Evolutionary conservation across 345 rosid genomes (phyloP).

Genomic region (Brassica rapa): DNA sequence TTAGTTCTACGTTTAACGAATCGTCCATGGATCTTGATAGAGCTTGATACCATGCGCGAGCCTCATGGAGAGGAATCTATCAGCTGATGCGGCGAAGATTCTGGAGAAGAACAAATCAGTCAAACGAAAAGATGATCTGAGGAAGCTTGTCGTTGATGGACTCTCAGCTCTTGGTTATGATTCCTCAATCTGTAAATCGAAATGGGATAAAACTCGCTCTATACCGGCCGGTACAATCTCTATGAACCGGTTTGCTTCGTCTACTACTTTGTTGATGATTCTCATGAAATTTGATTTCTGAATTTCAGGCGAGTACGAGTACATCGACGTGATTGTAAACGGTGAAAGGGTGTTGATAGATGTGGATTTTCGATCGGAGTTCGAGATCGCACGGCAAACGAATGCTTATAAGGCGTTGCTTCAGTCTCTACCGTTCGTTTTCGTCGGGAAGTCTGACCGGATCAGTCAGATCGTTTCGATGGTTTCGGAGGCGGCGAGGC

Average conservation of each 20-base stretch:
- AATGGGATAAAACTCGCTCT: constrained; percentile 73
- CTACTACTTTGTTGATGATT: not conserved
- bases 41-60: constrained; percentile 67
- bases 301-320: constrained; percentile 81
- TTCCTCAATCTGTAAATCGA: constrained; percentile 80
- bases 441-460: constrained; percentile 82
- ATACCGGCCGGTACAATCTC: constrained; percentile 67
- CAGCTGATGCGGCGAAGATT: constrained; percentile 66
- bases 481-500: constrained; percentile 85
- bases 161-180: constrained; percentile 63
- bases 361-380: constrained; percentile 86
- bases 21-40: constrained; percentile 42
- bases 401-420: constrained; percentile 63
- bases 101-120: constrained; percentile 67
- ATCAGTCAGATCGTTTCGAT: constrained; percentile 66
- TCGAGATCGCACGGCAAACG: constrained; percentile 86
- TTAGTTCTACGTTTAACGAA: constrained; percentile 2
- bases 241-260: constrained; percentile 23
- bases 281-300: not conserved
- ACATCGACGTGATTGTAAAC: constrained; percentile 68
- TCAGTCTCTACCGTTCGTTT: constrained; percentile 69
- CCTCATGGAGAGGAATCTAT: constrained; percentile 62
- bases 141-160: constrained; percentile 56
- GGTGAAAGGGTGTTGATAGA: constrained; percentile 74
- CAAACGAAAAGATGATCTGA: constrained; percentile 68